phyloP scores from a whole-genome alignment of 208 protist species.

The Leishmania gerbilli region DNA sequence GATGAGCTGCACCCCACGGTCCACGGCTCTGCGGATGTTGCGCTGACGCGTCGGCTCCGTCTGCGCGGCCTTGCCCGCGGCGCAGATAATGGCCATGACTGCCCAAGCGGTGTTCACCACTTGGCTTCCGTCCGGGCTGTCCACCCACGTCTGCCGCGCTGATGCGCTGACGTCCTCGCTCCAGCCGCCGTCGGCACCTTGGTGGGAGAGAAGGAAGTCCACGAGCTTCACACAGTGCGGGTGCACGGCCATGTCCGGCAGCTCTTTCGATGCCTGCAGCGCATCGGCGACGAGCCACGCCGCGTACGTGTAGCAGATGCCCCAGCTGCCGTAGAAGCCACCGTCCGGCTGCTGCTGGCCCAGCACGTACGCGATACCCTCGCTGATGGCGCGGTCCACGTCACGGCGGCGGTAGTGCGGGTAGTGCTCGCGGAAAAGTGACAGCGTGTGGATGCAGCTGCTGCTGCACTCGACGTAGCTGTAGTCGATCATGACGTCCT shows the following conservation, averaged over 20 bases:
- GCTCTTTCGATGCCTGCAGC: conserved; percentile 73
- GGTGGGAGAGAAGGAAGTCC: conserved; percentile 94
- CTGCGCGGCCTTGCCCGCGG: conserved; percentile 36
- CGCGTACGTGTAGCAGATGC: conserved; percentile 98
- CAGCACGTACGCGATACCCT: conserved; percentile 90
- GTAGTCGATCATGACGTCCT: conserved; percentile 98
- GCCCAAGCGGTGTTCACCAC: conserved; percentile 97
- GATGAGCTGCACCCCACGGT: conserved; percentile 82
- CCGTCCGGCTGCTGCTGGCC: conserved; percentile 91
- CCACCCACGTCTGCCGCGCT: conserved; percentile 87
- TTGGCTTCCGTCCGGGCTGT: conserved; percentile 87
- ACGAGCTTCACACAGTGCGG: conserved; percentile 78
- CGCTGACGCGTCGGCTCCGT: conserved; percentile 22
- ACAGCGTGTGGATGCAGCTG: conserved; percentile 94
- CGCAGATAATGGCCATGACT: conserved; percentile 93
- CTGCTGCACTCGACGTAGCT: conserved; percentile 96
- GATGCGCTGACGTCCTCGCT: conserved; percentile 95
- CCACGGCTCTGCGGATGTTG: conserved; percentile 61
- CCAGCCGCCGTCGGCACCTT: conserved; percentile 96
- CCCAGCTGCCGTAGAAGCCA: conserved; percentile 96
- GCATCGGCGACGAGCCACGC: conserved; percentile 96
- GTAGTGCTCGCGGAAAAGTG: conserved; percentile 87
- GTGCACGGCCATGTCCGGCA: conserved; percentile 69
- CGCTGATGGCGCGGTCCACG: conserved; percentile 86
- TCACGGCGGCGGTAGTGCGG: conserved; percentile 89